Evolutionary conservation across 1,284 basidiomycete species (phyloP).

Genomic region (Marasmius tenuissimus): DNA sequence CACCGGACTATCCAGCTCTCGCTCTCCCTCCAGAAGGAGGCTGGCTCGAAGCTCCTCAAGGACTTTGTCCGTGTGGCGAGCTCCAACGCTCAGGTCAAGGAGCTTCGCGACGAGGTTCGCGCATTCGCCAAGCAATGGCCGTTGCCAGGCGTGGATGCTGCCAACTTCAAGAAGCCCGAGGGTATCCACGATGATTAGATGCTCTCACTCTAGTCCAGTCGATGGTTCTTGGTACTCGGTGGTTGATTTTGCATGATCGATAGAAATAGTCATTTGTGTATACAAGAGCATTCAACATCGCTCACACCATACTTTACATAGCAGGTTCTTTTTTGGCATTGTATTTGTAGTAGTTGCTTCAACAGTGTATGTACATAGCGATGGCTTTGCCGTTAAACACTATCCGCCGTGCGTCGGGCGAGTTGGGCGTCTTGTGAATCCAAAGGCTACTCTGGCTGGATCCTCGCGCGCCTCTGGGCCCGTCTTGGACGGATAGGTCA

Average conservation of each 20-base stretch:
- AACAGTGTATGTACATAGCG: constrained; percentile 1
- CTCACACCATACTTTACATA: background rate
- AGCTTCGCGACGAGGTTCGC: constrained; percentile 74
- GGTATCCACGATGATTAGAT: constrained; percentile 60
- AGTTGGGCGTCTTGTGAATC: too few species aligned
- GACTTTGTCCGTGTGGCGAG: constrained; percentile 92
- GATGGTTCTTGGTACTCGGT: background rate
- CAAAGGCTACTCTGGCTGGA: too few species aligned
- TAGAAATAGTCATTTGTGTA: background rate
- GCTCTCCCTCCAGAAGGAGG: constrained; percentile 88
- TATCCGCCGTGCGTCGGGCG: too few species aligned
- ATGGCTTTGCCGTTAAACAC: too few species aligned
- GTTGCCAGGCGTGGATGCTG: constrained; percentile 85
- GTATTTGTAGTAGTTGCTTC: constrained; percentile 3
- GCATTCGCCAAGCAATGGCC: constrained; percentile 88
- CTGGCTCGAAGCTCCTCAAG: constrained; percentile 92
- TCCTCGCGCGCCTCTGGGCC: too few species aligned
- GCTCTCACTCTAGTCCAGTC: constrained; percentile 3
- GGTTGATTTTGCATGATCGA: background rate
- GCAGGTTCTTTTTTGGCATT: background rate
- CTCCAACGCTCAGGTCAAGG: constrained; percentile 64
- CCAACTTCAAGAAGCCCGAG: constrained; percentile 59
- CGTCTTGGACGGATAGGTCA: too few species aligned
- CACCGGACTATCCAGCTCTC: constrained; percentile 92
- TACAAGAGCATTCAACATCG: constrained; percentile 1